Base-by-base conservation (phyloP, 352 stramenopile species). In the Hyaloperonospora brassicae region DNA sequence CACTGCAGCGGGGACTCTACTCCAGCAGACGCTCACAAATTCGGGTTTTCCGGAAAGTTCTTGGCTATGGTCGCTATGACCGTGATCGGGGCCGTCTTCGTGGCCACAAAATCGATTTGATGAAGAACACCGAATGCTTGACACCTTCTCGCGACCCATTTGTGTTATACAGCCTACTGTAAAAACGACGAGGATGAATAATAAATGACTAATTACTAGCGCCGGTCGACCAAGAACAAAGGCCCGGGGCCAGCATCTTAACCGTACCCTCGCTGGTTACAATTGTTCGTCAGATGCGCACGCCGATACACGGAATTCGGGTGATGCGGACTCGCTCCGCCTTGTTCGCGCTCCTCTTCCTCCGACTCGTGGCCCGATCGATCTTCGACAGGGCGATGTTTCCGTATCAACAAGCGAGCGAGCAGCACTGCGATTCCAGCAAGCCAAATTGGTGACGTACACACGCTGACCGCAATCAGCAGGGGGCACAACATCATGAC, bases 371-470 rank as follows among this genome's bases (percentile, higher is more conserved):
- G 67, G 50, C 62, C 57, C 50, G 84, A 86, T 42, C 76, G 64
- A 17, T 73, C 70, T 9, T 56, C 58, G 31, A 83, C 50, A 11
- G 56, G 47, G 38, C 52, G 21, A 21, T 72, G 59, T 52, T 70
- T 64, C 31, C 61, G 57, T 35, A 67, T 61, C 2, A 84, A 54
- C 27, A 68, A 55, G 8, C 79, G 78, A 42, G 88, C 73, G 24
- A 82, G 58, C 23, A 88, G 46, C 53, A 86, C 75, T 1, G 66
- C 54, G 13, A 87, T 57, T 2, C 66, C 79, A 30, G 76, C 67
- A 45, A 84, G 58, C 81, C 81, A 91, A 50, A 91, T 79, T 9
- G 81, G 81, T 35, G 81, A 88, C 35, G 77, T 88, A 59, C 68
- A 89, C 50, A 91, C 86, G 44, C 60, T 73, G 47, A 89, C 61